Percentiles rank a stretch among this genome's conserved stretches.
These are phyloP conservation scores for barley (Hordeum vulgare) DNA, from an alignment of 176 grass and related monocot species.

Conservation along the genomic window DNA sequence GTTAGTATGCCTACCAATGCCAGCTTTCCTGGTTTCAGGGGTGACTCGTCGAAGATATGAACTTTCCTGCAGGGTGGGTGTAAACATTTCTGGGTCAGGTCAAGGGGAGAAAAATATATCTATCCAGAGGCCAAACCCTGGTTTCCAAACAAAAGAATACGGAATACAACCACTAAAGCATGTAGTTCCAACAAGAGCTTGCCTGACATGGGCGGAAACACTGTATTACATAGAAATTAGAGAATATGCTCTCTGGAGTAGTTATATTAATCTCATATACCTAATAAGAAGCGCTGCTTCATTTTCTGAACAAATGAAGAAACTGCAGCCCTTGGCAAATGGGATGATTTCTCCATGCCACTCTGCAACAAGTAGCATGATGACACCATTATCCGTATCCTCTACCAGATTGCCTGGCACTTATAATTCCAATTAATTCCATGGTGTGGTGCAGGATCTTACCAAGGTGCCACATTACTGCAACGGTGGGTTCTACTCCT, in stretches of 20 bases:
- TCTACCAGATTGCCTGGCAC: background rate
- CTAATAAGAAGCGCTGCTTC: slow-evolving; percentile 48
- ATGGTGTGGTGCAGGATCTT: slow-evolving; percentile 8
- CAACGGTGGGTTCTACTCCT: slow-evolving; percentile 31
- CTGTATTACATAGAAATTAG: background rate
- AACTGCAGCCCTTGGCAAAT: slow-evolving; percentile 69
- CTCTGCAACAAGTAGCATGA: slow-evolving; percentile 49
- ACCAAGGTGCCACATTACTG: slow-evolving; percentile 88
- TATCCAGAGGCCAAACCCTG: background rate
- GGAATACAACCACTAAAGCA: background rate
- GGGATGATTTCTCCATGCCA: slow-evolving; percentile 72
- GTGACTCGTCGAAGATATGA: slow-evolving; percentile 61
- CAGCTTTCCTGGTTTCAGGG: slow-evolving; percentile 54
- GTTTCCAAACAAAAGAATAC: background rate
- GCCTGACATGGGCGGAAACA: background rate
- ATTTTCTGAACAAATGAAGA: slow-evolving; percentile 54
- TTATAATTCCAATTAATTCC: slow-evolving; percentile 24
- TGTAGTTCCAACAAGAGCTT: background rate
- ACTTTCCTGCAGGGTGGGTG: slow-evolving; percentile 41
- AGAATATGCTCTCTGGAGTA: background rate
- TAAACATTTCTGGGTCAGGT: slow-evolving; percentile 3
- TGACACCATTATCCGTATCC: background rate
- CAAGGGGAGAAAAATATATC: background rate
- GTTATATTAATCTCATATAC: slow-evolving; percentile 29
- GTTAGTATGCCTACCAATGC: slow-evolving; percentile 43